These are phyloP conservation scores for Phytophthora idaei DNA, from an alignment of 352 stramenopile genomes.

Conservation along the genomic window DNA sequence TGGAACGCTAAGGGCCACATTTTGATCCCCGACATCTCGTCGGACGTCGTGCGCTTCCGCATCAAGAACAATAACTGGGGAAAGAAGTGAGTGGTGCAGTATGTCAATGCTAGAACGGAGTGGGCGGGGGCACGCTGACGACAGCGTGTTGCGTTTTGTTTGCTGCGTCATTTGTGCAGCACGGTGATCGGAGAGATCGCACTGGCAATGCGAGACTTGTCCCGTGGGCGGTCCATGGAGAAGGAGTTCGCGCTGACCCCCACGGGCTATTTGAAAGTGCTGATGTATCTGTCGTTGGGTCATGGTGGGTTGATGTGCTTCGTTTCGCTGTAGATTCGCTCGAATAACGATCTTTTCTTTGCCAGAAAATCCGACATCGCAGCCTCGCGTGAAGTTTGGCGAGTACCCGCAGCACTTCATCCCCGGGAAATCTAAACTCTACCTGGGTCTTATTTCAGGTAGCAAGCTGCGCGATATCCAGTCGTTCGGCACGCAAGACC, in stretches of 20 bases:
- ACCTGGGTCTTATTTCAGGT: conserved; percentile 65
- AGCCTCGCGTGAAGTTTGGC: conserved; percentile 67
- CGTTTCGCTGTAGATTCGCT: background rate
- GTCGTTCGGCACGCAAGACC: conserved; percentile 78
- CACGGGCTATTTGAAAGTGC: conserved; percentile 70
- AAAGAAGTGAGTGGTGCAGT: conserved; percentile 51
- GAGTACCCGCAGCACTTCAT: conserved; percentile 83
- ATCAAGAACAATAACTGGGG: conserved; percentile 84
- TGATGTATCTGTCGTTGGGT: conserved; percentile 72
- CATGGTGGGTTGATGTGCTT: conserved; percentile 47
- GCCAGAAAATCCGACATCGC: conserved; percentile 72
- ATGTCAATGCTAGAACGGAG: background rate
- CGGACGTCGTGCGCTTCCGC: conserved; percentile 71
- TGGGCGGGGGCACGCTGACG: background rate
- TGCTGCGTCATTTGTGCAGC: conserved; percentile 29
- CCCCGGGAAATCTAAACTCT: conserved; percentile 72
- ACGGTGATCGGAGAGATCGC: conserved; percentile 76
- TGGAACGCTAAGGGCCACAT: conserved; percentile 84
- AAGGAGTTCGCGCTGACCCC: conserved; percentile 80
- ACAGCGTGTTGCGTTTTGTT: background rate
- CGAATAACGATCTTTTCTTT: background rate
- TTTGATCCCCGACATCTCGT: conserved; percentile 68
- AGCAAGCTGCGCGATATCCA: conserved; percentile 81
- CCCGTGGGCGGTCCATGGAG: conserved; percentile 75
- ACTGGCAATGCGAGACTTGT: conserved; percentile 71